Percentiles rank a stretch among this genome's conserved stretches.
These are phyloP conservation scores for Fusarium poae DNA, from an alignment of 2,329 filamentous ascomycete species.

Conservation along the genomic window DNA sequence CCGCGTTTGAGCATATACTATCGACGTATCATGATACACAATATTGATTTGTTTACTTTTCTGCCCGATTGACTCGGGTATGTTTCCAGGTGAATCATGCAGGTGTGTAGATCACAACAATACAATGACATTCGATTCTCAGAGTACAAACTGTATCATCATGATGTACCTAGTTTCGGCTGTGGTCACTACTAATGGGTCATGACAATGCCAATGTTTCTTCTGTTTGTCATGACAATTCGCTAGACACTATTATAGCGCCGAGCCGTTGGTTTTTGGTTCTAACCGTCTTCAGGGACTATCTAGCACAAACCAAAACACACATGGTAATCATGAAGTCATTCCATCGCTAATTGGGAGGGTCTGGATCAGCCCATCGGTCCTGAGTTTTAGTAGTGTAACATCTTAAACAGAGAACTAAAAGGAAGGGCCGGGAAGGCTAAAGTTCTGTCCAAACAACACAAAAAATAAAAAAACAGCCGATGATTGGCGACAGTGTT, in stretches of 20 bases:
- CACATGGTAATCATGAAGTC: conserved; percentile 35
- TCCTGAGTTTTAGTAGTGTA: background rate
- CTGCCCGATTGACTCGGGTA: conserved; percentile 21
- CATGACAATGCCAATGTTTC: background rate
- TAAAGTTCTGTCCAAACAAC: background rate
- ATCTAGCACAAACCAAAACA: conserved; percentile 15
- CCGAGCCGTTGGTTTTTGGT: conserved; percentile 12
- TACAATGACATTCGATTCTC: background rate
- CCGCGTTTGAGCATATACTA: conserved; percentile 22
- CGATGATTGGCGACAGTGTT: conserved; percentile 8
- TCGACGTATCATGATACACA: conserved; percentile 27
- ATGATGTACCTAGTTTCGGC: conserved; percentile 17
- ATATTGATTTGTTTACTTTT: conserved; percentile 35
- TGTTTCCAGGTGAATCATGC: conserved; percentile 21
- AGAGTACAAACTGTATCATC: conserved; percentile 14
- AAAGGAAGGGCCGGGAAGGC: background rate
- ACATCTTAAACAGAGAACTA: background rate
- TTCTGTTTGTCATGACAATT: conserved; percentile 22
- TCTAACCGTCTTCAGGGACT: conserved; percentile 13
- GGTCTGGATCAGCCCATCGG: conserved; percentile 10
- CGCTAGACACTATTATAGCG: conserved; percentile 3
- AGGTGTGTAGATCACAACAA: conserved; percentile 4
- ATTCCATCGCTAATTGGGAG: conserved; percentile 13
- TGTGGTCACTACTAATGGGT: background rate
- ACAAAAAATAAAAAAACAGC: conserved; percentile 1